Evolutionary conservation across 495 filamentous ascomycete species (phyloP), one percentile per base, ranked within the genome.

Genomic region (Rusavskia elegans): DNA sequence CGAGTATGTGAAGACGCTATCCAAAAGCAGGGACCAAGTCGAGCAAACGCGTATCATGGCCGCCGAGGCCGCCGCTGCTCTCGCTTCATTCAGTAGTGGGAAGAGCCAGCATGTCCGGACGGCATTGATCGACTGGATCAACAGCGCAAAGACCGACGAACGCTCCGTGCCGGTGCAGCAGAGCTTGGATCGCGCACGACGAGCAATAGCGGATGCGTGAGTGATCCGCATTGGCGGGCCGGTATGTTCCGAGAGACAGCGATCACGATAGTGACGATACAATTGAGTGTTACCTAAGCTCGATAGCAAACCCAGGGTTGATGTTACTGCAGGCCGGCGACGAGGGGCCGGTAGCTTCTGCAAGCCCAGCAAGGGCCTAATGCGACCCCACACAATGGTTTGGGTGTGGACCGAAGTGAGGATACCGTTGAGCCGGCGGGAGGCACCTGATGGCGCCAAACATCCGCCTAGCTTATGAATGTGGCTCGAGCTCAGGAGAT

Each of bases 31-130:
- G n/a, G 59, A 62, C 16, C 42, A 49, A 30, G 59, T 59, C 11
- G 59, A 62, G 45, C 51, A 56, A 29, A 57, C 52, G 14, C 54
- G 59, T 16, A 42, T 62, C 44, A 62, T 59, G 45, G 57, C 55
- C 1, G 52, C 57, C 13, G 59, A 62, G 19, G 57, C 56, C 10
- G 50, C 50, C 14, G 17, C 45, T 21, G 51, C 49, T 11, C 21
- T 57, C 17, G 55, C 56, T 25, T 30, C 52, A 16, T 27, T 59
- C 1, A 51, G 49, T 27, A 27, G 7, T 11, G 17, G 46, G 3
- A 54, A 44, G 21, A 53, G 55, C 11, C 38, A 48, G 8, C 46
- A 32, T 3, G 30, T 57, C 8, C 49, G 36, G 35, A 37, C 13
- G 2, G 36, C 21, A 19, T 48, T 62, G 9, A 20, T 30, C 23